Evolutionary conservation across 2,329 filamentous ascomycete genomes (phyloP), one percentile per base, ranked within the genome.

Genomic region (Aspergillus fijiensis): DNA sequence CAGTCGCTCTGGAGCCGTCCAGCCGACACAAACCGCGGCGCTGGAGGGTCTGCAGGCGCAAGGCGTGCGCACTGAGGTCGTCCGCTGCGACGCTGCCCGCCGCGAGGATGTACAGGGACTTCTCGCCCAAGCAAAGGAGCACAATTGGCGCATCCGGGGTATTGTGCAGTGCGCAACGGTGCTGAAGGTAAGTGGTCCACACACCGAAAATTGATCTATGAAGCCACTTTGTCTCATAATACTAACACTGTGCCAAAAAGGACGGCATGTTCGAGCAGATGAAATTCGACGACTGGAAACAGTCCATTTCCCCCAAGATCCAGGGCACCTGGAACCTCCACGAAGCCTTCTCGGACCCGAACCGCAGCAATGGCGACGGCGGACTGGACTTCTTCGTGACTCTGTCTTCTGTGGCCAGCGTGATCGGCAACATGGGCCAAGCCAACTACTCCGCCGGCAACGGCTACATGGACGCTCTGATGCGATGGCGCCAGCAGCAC

Each of bases 371-470:
- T 27, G 23, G 23, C 23, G 23, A 23, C 23, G 60, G 31, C 7
- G 31, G 31, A 14, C 78, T 86, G 65, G 76, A 89, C 68, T 84
- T 87, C 54, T 72, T 92, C 69, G 82, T 89, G 76, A 82, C 92
- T 63, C 74, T 90, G 74, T 85, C 85, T 78, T 77, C 87, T 66
- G 50, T 72, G 3, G 65, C 65, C 3, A 71, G 71, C 9, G 67
- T 60, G 21, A 50, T 69, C 2, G 74, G 73, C 2, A 71, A 59
- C 11, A 59, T 64, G 0, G 69, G 68, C 0, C 67, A 76, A 56
- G 60, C 60, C 49, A 75, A 73, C 57, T 77, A 77, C 59, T 67
- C 66, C 31, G 70, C 73, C 0, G 73, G 66, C 11, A 73, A 72
- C 61, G 51, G 59, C 19, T 78, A 73, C 58, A 65, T 74, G 11